Base-by-base conservation (phyloP, 2,329 filamentous ascomycete genomes). In the Aspergillus quadrilineatus region DNA sequence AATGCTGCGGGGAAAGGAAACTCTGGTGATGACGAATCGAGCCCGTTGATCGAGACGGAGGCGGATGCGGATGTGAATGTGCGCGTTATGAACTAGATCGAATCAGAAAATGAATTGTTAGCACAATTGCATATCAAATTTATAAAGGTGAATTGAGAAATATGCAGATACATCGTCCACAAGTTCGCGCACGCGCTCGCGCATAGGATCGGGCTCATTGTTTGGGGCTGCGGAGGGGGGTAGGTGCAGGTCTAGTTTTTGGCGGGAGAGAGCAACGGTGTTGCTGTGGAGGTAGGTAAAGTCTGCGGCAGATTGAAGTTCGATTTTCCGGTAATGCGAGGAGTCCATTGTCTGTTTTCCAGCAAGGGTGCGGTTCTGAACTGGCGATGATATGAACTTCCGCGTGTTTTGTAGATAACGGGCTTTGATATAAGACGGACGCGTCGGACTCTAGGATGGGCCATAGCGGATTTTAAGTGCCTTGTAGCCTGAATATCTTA, bases 281-380 rank as follows among this genome's bases (percentile, higher is more conserved):
- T 80, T 80, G 59, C 69, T 66, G 60, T 78, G 76, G 47, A 80
- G 77, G 57, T 79, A 80, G 52, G 73, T 75, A 50, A 80, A 75
- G 69, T 80, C 78, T 57, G 73, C 72, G 53, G 77, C 69, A 44
- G 78, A 77, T 66, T 80, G 78, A n/a, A 80, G 74, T 58, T 80
- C 78, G 65, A 80, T 75, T 65, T 79, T 80, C 63, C 78, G 76
- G 63, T 80, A 73, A 64, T 78, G 74, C 43, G 70, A 64, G 58
- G 67, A 65, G 65, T 72, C 70, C 53, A 56, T 65, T 28, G 30
- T 60, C 43, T 6, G 39, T 9, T 6, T 9, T 29, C 26, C n/a
- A 46, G 29, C 47, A 2, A 36, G 47, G 43, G 36, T 15, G 32
- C 43, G 43, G 15, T 32, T 36, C 46, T 4, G 29, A 14, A 26